phyloP scores from a whole-genome alignment of 1,284 basidiomycete genomes.

The Marasmius oreades region DNA sequence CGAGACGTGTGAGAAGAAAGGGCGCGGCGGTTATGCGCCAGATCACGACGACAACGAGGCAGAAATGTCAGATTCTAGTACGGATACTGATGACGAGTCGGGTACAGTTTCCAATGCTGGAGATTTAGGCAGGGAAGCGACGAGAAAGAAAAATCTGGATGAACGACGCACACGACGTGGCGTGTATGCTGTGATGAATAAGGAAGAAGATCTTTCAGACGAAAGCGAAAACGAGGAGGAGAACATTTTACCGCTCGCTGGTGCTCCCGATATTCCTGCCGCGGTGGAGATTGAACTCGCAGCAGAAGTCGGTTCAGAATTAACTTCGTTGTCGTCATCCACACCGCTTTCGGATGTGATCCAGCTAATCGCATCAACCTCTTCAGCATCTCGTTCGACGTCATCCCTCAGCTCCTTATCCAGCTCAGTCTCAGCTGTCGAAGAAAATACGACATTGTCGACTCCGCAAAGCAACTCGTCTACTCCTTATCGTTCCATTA shows the following conservation, averaged over 20 bases:
- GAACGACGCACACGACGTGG: constrained; percentile 74
- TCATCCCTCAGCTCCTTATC: constrained; percentile 37
- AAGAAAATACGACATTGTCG: constrained; percentile 14
- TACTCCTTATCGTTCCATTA: constrained; percentile 49
- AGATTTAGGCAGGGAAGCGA: constrained; percentile 39
- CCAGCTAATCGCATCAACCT: constrained; percentile 23
- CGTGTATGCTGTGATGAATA: constrained; percentile 65
- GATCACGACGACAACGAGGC: constrained; percentile 46
- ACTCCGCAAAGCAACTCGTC: constrained; percentile 24
- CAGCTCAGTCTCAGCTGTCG: constrained; percentile 21
- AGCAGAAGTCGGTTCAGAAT: constrained; percentile 43
- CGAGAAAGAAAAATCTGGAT: constrained; percentile 47
- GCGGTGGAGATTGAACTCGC: constrained; percentile 50
- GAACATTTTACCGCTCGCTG: constrained; percentile 39
- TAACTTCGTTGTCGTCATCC: constrained; percentile 43
- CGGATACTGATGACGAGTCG: constrained; percentile 35
- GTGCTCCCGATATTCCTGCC: constrained; percentile 39
- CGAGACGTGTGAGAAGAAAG: constrained; percentile 80
- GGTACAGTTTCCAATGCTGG: constrained; percentile 37
- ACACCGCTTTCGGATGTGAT: constrained; percentile 30
- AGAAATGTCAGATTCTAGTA: constrained; percentile 15
- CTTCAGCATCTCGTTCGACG: constrained; percentile 29
- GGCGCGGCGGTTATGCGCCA: constrained; percentile 71
- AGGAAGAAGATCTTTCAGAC: constrained; percentile 52
- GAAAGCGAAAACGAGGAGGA: constrained; percentile 49